A percentile compares a stretch with the other conserved stretches of the same genome.
These are phyloP conservation scores for Candida pini DNA, from an alignment of 805 yeast species.

Conservation along the genomic window DNA sequence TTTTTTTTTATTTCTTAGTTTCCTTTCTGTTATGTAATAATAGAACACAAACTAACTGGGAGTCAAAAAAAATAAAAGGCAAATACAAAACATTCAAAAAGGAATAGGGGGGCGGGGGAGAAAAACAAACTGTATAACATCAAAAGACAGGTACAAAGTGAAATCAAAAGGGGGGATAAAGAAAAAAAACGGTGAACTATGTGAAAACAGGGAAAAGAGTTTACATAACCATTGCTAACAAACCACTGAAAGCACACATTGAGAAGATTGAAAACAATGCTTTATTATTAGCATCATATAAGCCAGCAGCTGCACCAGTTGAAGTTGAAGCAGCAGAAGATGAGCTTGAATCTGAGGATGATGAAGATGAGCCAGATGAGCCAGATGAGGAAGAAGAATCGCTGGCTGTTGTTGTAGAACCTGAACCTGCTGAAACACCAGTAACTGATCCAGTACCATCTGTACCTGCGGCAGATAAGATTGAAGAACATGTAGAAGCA, in stretches of 20 bases:
- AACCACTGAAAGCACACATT: neutral
- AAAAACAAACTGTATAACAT: too few species aligned
- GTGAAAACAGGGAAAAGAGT: too few species aligned
- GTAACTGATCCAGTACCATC: slow-evolving; percentile 60
- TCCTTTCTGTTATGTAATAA: neutral
- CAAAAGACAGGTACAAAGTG: too few species aligned
- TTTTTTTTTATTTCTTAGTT: neutral
- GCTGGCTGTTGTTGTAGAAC: slow-evolving; percentile 15
- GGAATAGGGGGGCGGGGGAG: too few species aligned
- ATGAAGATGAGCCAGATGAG: slow-evolving; percentile 8
- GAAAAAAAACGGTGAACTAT: too few species aligned
- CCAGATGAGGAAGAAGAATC: slow-evolving; percentile 13
- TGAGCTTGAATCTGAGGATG: slow-evolving; percentile 9
- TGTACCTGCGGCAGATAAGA: slow-evolving; percentile 60
- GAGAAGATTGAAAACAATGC: too few species aligned
- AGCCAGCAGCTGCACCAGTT: slow-evolving; percentile 10
- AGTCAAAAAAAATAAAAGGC: too few species aligned
- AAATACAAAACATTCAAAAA: too few species aligned
- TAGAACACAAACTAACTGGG: too few species aligned
- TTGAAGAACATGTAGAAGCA: slow-evolving; percentile 50
- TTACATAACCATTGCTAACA: too few species aligned
- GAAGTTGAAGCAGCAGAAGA: slow-evolving; percentile 17
- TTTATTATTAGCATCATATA: too few species aligned
- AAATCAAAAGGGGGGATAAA: too few species aligned
- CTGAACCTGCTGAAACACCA: slow-evolving; percentile 24